Conservation (phyloP, 208 protist species). For the Crithidia expoeki region DNA sequence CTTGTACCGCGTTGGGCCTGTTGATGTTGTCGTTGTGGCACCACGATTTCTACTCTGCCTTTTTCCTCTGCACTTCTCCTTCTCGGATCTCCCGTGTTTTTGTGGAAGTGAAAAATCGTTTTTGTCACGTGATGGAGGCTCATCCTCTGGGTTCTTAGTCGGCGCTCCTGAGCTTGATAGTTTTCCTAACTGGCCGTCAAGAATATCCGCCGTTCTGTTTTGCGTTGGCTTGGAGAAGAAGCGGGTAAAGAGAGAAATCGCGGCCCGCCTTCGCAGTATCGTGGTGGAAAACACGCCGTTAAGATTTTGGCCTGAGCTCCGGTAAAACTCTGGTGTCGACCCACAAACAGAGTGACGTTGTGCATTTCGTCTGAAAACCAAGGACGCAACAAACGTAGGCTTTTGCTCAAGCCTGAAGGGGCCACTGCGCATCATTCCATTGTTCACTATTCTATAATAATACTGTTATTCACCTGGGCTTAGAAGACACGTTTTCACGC, state of each 20-base stretch:
- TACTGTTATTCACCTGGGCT: too few species aligned
- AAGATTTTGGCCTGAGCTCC: not conserved
- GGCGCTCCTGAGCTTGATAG: too few species aligned
- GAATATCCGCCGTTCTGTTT: too few species aligned
- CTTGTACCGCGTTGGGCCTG: slow-evolving; percentile 14
- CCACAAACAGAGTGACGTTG: not conserved
- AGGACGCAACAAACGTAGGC: not conserved
- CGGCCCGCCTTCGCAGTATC: not conserved
- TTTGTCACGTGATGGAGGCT: too few species aligned
- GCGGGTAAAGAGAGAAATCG: not conserved
- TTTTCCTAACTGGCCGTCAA: too few species aligned
- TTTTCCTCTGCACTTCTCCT: not conserved
- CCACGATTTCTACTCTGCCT: not conserved
- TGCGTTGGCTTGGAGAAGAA: not conserved
- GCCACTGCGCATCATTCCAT: slow-evolving; percentile 1
- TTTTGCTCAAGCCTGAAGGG: not conserved
- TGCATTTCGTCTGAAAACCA: not conserved
- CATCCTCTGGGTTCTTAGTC: too few species aligned
- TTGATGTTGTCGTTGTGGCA: not conserved
- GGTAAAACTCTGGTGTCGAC: not conserved
- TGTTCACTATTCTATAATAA: not conserved
- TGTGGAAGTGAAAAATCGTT: too few species aligned
- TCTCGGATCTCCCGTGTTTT: too few species aligned
- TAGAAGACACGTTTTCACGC: too few species aligned
- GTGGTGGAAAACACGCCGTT: not conserved